Evolutionary conservation across 164 flowering plant species (phyloP).

Genomic region (Sextonia rubra): DNA sequence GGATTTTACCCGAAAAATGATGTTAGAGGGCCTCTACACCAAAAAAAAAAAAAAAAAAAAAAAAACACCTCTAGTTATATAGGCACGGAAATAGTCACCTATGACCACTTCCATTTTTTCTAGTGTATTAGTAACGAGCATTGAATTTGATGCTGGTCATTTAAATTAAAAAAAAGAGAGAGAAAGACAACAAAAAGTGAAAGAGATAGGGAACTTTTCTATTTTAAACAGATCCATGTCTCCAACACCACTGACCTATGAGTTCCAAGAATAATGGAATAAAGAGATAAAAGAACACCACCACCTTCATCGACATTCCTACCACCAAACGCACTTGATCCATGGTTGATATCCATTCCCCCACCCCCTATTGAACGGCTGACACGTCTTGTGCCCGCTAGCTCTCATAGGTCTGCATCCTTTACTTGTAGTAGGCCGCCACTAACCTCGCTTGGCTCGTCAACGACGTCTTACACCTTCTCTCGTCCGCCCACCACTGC

Average conservation of each 20-base stretch:
- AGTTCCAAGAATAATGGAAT: slow-evolving; percentile 96
- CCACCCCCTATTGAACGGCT: slow-evolving; percentile 22
- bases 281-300: slow-evolving; percentile 41
- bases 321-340: not conserved
- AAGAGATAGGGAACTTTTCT: not conserved
- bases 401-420: slow-evolving; percentile 49
- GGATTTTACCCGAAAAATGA: too few relatives aligned
- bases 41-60: too few relatives aligned
- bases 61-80: too few relatives aligned
- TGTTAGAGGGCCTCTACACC: too few relatives aligned
- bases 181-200: not conserved
- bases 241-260: slow-evolving; percentile 50
- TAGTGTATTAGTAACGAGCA: too few relatives aligned
- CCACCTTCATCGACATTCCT: slow-evolving; percentile 8
- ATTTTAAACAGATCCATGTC: slow-evolving; percentile 16
- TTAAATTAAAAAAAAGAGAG: too few relatives aligned
- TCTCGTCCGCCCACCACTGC: slow-evolving; percentile 61
- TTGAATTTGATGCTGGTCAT: too few relatives aligned
- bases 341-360: slow-evolving; percentile 35
- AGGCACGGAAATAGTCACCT: too few relatives aligned
- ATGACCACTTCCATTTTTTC: too few relatives aligned
- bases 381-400: slow-evolving; percentile 64
- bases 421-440: slow-evolving; percentile 52
- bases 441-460: slow-evolving; percentile 36
- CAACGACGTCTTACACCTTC: slow-evolving; percentile 27